Conservation (phyloP, 1,284 basidiomycete genomes). For the Amylostereum areolatum region DNA sequence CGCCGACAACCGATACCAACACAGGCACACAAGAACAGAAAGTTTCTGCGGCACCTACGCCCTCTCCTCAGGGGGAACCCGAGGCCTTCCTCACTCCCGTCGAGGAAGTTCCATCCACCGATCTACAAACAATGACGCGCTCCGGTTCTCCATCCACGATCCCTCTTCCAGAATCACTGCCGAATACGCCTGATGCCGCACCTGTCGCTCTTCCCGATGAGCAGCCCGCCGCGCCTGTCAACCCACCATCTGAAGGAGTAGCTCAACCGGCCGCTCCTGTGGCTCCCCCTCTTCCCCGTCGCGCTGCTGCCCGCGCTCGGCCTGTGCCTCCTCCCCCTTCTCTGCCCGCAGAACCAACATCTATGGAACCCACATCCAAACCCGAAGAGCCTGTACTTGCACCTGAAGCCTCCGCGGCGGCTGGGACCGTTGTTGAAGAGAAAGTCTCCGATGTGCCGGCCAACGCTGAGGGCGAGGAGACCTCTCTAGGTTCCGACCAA, state of each 20-base stretch:
- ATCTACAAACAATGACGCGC: constrained; percentile 2
- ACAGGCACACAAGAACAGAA: constrained; percentile 1
- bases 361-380: not conserved
- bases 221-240: not conserved
- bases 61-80: not conserved
- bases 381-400: constrained; percentile 1
- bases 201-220: not conserved
- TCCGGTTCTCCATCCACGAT: constrained; percentile 20
- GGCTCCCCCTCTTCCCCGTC: constrained; percentile 51
- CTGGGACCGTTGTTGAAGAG: no score
- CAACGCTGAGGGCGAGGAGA: no score
- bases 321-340: constrained; percentile 21
- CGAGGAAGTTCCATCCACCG: constrained; percentile 20
- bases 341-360: not conserved
- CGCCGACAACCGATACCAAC: not conserved
- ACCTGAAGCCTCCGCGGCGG: constrained; percentile 8
- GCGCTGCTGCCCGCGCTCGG: constrained; percentile 38
- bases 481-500: no score
- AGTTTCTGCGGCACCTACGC: constrained; percentile 6
- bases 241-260: not conserved
- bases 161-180: constrained; percentile 38
- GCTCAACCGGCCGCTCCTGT: constrained; percentile 16
- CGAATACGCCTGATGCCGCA: constrained; percentile 8
- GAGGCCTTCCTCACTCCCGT: constrained; percentile 28
- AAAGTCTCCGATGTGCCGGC: no score